Percentiles rank a stretch among this genome's conserved stretches.
These are phyloP conservation scores for Perkinsus olseni DNA, from an alignment of 169 alveolate genomes.

Conservation along the genomic window DNA sequence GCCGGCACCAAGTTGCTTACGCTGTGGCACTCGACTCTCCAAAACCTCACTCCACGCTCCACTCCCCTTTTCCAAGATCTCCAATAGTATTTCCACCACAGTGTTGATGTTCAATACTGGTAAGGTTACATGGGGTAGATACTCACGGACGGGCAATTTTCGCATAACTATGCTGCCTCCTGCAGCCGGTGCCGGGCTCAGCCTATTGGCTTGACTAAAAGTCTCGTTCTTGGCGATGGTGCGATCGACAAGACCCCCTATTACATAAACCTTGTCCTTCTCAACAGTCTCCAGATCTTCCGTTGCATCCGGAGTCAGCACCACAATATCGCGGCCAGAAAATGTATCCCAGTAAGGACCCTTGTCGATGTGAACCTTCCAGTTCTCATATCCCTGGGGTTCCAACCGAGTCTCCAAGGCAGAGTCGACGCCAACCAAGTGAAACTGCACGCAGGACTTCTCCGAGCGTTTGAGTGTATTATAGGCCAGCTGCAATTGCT, in stretches of 20 bases:
- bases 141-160: not conserved
- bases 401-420: not conserved
- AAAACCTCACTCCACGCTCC: conserved; percentile 25
- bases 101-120: conserved; percentile 24
- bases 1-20: conserved; percentile 20
- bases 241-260: conserved; percentile 27
- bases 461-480: not conserved
- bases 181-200: not conserved
- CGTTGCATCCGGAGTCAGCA: conserved; percentile 26
- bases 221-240: conserved; percentile 17
- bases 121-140: not conserved
- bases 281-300: conserved; percentile 19
- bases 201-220: conserved; percentile 5
- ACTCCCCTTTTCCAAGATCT: not conserved
- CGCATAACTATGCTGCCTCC: not conserved
- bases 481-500: not conserved
- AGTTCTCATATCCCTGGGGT: not conserved
- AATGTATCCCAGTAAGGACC: conserved; percentile 29
- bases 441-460: not conserved
- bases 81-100: conserved; percentile 22
- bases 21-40: conserved; percentile 12
- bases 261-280: conserved; percentile 13
- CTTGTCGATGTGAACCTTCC: conserved; percentile 24
- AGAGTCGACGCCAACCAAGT: not conserved
- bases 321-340: conserved; percentile 10